Evolutionary conservation across 2,329 filamentous ascomycete genomes (phyloP).

Genomic region (Penicillium fuscoglaucum): DNA sequence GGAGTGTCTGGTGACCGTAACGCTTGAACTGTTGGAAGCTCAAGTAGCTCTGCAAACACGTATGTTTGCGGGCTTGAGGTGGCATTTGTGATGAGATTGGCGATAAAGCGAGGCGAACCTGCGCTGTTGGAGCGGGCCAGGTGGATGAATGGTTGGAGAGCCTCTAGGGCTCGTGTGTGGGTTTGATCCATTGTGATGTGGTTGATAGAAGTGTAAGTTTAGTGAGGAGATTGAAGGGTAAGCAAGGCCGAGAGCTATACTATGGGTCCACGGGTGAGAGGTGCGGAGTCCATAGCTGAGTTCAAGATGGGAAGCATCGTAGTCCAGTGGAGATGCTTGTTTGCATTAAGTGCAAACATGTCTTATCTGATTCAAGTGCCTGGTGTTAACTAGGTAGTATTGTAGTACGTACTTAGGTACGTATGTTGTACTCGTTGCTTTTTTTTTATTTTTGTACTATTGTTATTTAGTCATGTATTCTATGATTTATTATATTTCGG

Average conservation of each 20-base stretch:
- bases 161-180: conserved; percentile 58
- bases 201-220: not conserved
- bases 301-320: not conserved
- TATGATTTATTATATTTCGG: not conserved
- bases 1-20: conserved; percentile 57
- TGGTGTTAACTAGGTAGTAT: no score
- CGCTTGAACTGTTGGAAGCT: conserved; percentile 73
- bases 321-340: conserved; percentile 13
- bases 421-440: no score
- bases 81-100: conserved; percentile 82
- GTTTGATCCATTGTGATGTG: conserved; percentile 45
- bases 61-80: conserved; percentile 88
- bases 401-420: no score
- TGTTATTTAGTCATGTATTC: no score
- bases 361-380: conserved; percentile 12
- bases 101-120: conserved; percentile 74
- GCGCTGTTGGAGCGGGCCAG: conserved; percentile 76
- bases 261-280: not conserved
- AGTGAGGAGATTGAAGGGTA: not conserved
- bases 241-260: not conserved
- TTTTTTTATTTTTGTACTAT: no score
- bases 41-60: conserved; percentile 90
- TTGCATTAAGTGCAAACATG: conserved; percentile 27
- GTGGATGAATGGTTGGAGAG: conserved; percentile 78
- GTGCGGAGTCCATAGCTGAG: not conserved